phyloP scores from a whole-genome alignment of 768 basidiomycete species.

The Termitomyces sp. region DNA sequence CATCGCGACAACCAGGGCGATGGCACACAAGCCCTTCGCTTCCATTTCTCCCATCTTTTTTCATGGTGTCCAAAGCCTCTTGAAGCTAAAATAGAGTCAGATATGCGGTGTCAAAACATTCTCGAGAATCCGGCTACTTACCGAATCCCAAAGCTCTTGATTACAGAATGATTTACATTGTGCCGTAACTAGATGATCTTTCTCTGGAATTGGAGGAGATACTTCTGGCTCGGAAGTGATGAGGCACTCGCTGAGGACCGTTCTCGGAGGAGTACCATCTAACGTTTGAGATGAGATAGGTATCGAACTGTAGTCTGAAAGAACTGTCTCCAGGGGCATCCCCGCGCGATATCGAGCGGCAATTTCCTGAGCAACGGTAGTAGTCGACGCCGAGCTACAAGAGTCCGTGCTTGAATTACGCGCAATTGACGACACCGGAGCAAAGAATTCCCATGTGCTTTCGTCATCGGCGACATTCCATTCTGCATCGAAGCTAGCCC shows the following conservation, averaged over 20 bases:
- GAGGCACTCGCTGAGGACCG: background rate
- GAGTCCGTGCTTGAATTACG: conserved; percentile 19
- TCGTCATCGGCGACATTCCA: conserved; percentile 19
- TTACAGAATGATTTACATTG: conserved; percentile 28
- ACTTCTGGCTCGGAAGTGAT: conserved; percentile 4
- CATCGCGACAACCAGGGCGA: conserved; percentile 39
- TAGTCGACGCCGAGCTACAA: conserved; percentile 20
- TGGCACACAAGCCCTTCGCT: conserved; percentile 33
- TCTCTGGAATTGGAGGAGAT: conserved; percentile 12
- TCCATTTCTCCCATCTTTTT: conserved; percentile 18
- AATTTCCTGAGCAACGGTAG: conserved; percentile 33
- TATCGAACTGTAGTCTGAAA: background rate
- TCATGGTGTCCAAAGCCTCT: conserved; percentile 29
- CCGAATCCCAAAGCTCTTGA: conserved; percentile 31
- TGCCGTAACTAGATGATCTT: conserved; percentile 19
- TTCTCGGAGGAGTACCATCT: background rate
- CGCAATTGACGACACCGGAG: conserved; percentile 19
- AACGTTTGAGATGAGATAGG: background rate
- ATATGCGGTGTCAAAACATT: background rate
- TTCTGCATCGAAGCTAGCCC: conserved; percentile 16
- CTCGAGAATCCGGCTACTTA: conserved; percentile 18
- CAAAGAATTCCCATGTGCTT: conserved; percentile 32
- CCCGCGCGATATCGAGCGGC: conserved; percentile 31
- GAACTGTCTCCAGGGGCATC: conserved; percentile 17
- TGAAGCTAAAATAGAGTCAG: conserved; percentile 20